Evolutionary conservation across 108 stramenopile genomes (phyloP).

Genomic region (Cyclotella choctawhatcheeana): DNA sequence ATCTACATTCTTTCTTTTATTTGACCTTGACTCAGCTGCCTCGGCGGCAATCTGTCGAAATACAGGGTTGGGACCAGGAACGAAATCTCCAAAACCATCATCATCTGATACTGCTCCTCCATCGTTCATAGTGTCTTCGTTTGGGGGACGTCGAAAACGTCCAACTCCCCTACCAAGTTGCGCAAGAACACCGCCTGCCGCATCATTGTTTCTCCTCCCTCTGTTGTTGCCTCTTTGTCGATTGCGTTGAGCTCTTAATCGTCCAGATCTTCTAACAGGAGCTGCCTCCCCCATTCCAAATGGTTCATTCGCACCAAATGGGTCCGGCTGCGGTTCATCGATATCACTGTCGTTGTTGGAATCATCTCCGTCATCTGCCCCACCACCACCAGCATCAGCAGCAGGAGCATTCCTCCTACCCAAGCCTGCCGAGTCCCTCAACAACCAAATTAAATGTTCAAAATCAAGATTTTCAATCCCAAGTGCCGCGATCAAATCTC

Average conservation of each 20-base stretch:
- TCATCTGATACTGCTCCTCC: conserved; percentile 9
- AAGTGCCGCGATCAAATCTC: background rate
- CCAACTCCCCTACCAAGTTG: background rate
- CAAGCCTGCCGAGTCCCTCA: background rate
- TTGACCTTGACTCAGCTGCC: background rate
- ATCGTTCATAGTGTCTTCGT: background rate
- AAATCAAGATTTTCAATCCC: conserved; percentile 5
- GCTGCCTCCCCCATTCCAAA: conserved; percentile 1
- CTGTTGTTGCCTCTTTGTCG: background rate
- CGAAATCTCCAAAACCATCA: conserved; percentile 5
- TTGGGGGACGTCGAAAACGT: background rate
- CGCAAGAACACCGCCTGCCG: background rate
- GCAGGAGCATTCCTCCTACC: conserved; percentile 34
- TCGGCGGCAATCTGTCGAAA: background rate
- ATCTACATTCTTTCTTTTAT: conserved; percentile 31
- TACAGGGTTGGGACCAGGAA: background rate
- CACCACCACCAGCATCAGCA: conserved; percentile 23
- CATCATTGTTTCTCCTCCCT: background rate
- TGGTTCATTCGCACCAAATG: conserved; percentile 14
- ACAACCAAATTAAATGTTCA: background rate
- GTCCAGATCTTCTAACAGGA: conserved; percentile 14
- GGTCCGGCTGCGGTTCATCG: conserved; percentile 29
- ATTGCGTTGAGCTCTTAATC: conserved; percentile 12
- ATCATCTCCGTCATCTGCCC: conserved; percentile 21
- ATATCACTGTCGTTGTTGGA: conserved; percentile 9